Conservation (phyloP, 2,329 filamentous ascomycete genomes). For the Coniochaeta sp. region DNA sequence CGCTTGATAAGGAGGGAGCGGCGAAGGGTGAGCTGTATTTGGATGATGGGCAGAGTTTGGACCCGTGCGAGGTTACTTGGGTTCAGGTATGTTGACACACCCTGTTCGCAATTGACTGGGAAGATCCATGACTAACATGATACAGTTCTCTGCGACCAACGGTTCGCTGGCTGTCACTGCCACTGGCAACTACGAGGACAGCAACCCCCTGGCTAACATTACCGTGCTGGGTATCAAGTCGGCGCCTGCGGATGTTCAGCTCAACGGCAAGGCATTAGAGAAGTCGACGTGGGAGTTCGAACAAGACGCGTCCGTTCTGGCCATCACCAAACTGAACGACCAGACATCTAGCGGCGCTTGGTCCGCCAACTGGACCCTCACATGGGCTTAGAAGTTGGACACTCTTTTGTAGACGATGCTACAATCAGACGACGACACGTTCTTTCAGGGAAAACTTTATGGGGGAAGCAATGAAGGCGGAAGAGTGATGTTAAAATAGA, state of each 20-base stretch:
- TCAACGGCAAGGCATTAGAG: conserved; percentile 42
- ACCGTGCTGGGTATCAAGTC: conserved; percentile 51
- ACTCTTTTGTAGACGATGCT: too few species aligned
- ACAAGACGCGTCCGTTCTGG: conserved; percentile 36
- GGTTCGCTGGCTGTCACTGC: conserved; percentile 40
- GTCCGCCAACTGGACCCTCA: conserved; percentile 41
- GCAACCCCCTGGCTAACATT: conserved; percentile 52
- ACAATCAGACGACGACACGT: too few species aligned
- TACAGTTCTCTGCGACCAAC: conserved; percentile 17
- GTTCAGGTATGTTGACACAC: conserved; percentile 34
- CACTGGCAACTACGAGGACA: conserved; percentile 46
- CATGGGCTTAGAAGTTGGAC: conserved; percentile 1
- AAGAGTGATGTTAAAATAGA: too few species aligned
- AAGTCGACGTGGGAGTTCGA: conserved; percentile 40
- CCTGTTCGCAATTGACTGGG: background rate
- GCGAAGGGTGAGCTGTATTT: conserved; percentile 61
- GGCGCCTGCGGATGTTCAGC: conserved; percentile 33
- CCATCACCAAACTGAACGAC: conserved; percentile 39
- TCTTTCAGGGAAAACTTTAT: too few species aligned
- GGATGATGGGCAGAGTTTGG: conserved; percentile 66
- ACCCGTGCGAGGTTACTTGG: conserved; percentile 45
- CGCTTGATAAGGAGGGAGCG: conserved; percentile 46
- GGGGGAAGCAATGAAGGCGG: too few species aligned
- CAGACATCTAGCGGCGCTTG: conserved; percentile 50
- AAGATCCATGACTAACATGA: conserved; percentile 2